These are phyloP conservation scores for Fagus crenata DNA, from an alignment of 306 rosid species.

Conservation along the genomic window DNA sequence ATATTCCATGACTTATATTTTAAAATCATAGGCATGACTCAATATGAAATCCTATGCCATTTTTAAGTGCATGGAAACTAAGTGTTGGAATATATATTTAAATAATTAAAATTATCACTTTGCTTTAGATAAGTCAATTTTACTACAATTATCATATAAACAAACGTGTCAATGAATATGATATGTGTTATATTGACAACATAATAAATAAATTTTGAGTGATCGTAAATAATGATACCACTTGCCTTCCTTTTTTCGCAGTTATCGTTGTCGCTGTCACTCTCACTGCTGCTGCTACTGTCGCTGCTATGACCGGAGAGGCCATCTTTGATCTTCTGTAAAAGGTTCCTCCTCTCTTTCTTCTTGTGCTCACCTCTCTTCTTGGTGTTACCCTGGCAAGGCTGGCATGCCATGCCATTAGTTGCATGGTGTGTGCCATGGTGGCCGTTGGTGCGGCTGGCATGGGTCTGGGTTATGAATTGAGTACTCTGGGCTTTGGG, in stretches of 20 bases:
- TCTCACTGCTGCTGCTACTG: constrained; percentile 22
- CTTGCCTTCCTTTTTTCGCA: constrained; percentile 20
- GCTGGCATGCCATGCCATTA: neutral
- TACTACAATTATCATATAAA: neutral
- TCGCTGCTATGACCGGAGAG: constrained; percentile 15
- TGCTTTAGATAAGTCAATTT: too few relatives aligned
- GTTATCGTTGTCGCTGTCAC: constrained; percentile 7
- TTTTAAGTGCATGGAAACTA: too few relatives aligned
- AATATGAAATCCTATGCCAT: too few relatives aligned
- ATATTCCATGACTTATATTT: too few relatives aligned
- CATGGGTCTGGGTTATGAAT: neutral
- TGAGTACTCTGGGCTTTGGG: neutral
- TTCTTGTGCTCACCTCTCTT: constrained; percentile 4
- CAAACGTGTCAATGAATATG: neutral
- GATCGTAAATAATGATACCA: neutral
- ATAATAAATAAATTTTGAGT: neutral
- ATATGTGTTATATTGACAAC: neutral
- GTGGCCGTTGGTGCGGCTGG: neutral
- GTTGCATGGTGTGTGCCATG: neutral
- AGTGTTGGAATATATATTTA: too few relatives aligned
- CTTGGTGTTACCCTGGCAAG: neutral
- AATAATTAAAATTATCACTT: too few relatives aligned
- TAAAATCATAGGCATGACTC: too few relatives aligned
- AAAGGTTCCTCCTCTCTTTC: neutral
- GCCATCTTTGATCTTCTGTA: constrained; percentile 26